A percentile compares a stretch with the other conserved stretches of the same genome.
Evolutionary conservation across 495 filamentous ascomycete species (phyloP).

Genomic region (Podospora anserina): DNA sequence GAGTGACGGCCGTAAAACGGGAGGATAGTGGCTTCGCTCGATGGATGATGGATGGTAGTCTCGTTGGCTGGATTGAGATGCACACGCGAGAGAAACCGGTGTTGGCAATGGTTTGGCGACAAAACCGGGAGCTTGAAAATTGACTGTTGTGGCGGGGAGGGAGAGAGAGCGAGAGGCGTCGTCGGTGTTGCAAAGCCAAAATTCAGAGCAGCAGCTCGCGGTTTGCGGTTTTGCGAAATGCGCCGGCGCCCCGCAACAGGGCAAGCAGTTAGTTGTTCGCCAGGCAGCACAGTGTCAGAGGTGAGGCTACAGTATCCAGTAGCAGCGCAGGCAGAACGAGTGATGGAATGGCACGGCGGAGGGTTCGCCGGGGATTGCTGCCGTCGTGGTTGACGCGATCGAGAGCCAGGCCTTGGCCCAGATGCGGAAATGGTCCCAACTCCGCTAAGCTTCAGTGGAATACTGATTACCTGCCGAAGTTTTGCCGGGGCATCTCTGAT

Average conservation of each 20-base stretch:
- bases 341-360: neutral
- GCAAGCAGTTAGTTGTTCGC: neutral
- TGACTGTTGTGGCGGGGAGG: neutral
- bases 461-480: neutral
- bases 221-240: conserved; percentile 3
- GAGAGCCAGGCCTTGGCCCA: neutral
- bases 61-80: neutral
- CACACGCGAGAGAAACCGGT: neutral
- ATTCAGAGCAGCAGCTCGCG: neutral
- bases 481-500: neutral
- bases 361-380: neutral
- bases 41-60: neutral
- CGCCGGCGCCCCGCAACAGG: neutral
- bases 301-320: neutral
- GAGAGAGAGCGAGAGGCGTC: neutral
- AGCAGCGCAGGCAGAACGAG: neutral
- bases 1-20: neutral
- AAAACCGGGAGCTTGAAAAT: neutral
- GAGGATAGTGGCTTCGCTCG: neutral
- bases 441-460: neutral
- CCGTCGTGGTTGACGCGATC: neutral
- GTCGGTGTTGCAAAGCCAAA: conserved; percentile 1
- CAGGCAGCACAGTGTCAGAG: neutral
- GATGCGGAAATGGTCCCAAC: neutral
- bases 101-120: neutral